Evolutionary conservation across 2,329 filamentous ascomycete species (phyloP).

Genomic region (Neopestalotiopsis rosae): DNA sequence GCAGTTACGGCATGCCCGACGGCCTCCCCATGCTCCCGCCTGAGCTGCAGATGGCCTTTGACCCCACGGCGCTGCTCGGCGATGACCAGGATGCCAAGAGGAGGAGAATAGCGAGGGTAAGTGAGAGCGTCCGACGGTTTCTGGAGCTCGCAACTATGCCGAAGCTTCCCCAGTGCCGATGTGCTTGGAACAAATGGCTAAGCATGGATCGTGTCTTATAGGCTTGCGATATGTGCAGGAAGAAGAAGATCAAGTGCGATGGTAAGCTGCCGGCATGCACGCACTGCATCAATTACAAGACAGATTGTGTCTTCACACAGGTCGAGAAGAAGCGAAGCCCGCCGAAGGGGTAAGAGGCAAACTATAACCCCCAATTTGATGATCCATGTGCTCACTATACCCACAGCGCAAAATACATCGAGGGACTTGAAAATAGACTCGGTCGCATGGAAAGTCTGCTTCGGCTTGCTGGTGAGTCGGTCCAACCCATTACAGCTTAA

Average conservation of each 20-base stretch:
- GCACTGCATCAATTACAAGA: slow-evolving; percentile 98
- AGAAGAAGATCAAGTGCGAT: slow-evolving; percentile 98
- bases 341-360: slow-evolving; percentile 79
- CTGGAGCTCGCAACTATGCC: neutral
- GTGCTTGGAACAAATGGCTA: slow-evolving; percentile 22
- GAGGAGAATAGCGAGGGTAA: slow-evolving; percentile 84
- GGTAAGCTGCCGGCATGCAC: slow-evolving; percentile 94
- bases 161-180: neutral
- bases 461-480: slow-evolving; percentile 71
- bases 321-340: slow-evolving; percentile 98
- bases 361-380: slow-evolving; percentile 10
- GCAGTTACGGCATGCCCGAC: slow-evolving; percentile 61
- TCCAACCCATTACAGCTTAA: neutral
- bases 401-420: slow-evolving; percentile 90
- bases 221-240: slow-evolving; percentile 96
- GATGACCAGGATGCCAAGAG: slow-evolving; percentile 84
- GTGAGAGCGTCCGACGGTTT: slow-evolving; percentile 32
- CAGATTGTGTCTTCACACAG: slow-evolving; percentile 94
- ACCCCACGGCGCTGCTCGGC: slow-evolving; percentile 61
- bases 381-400: neutral
- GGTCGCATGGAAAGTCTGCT: slow-evolving; percentile 95
- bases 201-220: slow-evolving; percentile 38
- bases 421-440: slow-evolving; percentile 91
- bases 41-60: slow-evolving; percentile 62
- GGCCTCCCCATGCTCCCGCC: slow-evolving; percentile 63